Evolutionary conservation across 192 early-diverging fungal species (phyloP).

Genomic region (Coemansia sp.): DNA sequence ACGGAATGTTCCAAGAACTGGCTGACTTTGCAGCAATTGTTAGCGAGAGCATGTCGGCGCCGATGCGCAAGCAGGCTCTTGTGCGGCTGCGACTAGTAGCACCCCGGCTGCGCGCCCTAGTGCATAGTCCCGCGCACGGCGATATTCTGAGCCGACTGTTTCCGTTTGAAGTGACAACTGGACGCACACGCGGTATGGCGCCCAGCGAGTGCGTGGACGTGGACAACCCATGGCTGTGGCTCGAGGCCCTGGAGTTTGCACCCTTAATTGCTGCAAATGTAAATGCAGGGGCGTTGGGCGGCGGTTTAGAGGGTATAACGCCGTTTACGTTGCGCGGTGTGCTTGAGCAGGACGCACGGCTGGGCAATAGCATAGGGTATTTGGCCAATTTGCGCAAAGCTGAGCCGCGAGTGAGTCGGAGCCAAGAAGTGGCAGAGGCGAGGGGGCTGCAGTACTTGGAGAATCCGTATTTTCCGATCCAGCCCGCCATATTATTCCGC

Average conservation of each 20-base stretch:
- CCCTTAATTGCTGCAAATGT: slow-evolving; percentile 19
- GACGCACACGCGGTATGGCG: slow-evolving; percentile 24
- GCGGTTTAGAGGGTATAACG: slow-evolving; percentile 49
- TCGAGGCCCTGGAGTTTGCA: slow-evolving; percentile 45
- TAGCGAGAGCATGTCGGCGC: slow-evolving; percentile 36
- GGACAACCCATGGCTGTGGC: slow-evolving; percentile 48
- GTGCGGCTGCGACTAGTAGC: slow-evolving; percentile 25
- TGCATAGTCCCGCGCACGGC: slow-evolving; percentile 1
- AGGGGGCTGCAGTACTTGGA: slow-evolving; percentile 34
- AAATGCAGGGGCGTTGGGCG: slow-evolving; percentile 7
- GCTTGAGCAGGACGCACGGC: slow-evolving; percentile 24
- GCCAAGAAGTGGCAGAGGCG: not conserved
- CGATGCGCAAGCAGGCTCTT: slow-evolving; percentile 41
- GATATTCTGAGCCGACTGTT: slow-evolving; percentile 37
- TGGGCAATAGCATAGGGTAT: slow-evolving; percentile 9
- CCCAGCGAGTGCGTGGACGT: slow-evolving; percentile 1
- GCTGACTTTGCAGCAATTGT: slow-evolving; percentile 43
- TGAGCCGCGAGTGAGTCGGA: not conserved
- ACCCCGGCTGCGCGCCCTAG: slow-evolving; percentile 17
- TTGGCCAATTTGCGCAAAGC: slow-evolving; percentile 16
- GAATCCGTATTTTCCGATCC: slow-evolving; percentile 48
- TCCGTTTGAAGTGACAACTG: slow-evolving; percentile 36
- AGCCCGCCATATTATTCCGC: slow-evolving; percentile 37
- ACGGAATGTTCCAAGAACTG: slow-evolving; percentile 16
- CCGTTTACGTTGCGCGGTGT: slow-evolving; percentile 50